Conservation (phyloP, 371 early-diverging fungal genomes). For the Chytridiales sp. region DNA sequence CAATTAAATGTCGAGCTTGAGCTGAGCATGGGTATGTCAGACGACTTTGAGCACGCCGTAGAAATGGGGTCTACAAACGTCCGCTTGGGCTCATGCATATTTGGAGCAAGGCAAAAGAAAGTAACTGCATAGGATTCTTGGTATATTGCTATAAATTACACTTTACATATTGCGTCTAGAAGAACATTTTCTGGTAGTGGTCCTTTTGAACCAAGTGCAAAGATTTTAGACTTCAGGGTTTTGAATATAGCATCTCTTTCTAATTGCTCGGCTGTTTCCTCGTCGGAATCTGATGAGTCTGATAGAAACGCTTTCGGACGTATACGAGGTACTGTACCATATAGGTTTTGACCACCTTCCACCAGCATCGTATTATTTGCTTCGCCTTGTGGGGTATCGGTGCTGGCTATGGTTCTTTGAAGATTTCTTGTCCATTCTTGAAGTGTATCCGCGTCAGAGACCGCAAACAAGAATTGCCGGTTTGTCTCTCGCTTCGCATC, state of each 20-base stretch:
- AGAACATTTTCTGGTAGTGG: too few relatives aligned
- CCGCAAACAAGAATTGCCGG: constrained; percentile 33
- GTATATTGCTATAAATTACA: too few relatives aligned
- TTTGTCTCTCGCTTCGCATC: neutral
- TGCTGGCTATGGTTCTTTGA: neutral
- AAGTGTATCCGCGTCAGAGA: constrained; percentile 18
- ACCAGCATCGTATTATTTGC: neutral
- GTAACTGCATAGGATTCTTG: too few relatives aligned
- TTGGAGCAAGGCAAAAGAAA: constrained; percentile 65
- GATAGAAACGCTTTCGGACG: too few relatives aligned
- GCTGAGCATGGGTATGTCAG: constrained; percentile 97
- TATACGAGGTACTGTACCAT: constrained; percentile 7
- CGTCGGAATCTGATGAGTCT: too few relatives aligned
- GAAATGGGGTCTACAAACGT: constrained; percentile 85
- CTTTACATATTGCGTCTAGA: too few relatives aligned
- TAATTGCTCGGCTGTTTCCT: too few relatives aligned
- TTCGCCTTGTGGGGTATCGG: neutral
- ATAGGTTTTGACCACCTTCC: constrained; percentile 8
- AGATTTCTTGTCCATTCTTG: constrained; percentile 14
- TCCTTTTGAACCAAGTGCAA: too few relatives aligned
- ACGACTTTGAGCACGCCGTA: constrained; percentile 83
- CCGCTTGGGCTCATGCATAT: constrained; percentile 87
- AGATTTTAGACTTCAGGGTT: too few relatives aligned
- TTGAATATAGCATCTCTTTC: too few relatives aligned
- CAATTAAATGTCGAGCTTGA: constrained; percentile 68